Percentiles rank a stretch among this genome's conserved stretches.
Evolutionary conservation across 2,329 filamentous ascomycete species (phyloP).

Genomic region (Aspergillus fructus): DNA sequence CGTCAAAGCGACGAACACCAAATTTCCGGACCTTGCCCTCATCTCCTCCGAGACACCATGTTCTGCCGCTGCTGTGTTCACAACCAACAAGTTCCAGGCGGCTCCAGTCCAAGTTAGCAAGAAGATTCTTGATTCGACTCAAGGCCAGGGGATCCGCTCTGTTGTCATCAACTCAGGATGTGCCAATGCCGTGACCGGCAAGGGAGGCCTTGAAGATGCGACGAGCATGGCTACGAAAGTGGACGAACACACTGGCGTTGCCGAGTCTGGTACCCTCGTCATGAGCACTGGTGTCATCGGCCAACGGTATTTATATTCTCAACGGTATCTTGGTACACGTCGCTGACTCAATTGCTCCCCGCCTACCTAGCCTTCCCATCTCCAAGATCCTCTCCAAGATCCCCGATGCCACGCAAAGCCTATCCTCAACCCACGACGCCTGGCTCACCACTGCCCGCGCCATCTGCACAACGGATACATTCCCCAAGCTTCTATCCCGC

Average conservation of each 20-base stretch:
- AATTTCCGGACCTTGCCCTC: constrained; percentile 85
- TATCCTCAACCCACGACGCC: constrained; percentile 75
- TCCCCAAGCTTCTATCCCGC: constrained; percentile 88
- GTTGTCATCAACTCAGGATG: constrained; percentile 95
- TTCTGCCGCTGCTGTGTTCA: constrained; percentile 88
- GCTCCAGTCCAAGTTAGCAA: constrained; percentile 87
- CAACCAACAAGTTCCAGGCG: constrained; percentile 96
- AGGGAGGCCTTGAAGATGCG: constrained; percentile 85
- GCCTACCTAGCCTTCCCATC: constrained; percentile 69
- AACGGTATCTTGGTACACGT: background rate
- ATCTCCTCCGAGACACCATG: constrained; percentile 84
- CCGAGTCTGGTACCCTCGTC: constrained; percentile 70
- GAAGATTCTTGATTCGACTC: constrained; percentile 65
- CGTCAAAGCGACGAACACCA: constrained; percentile 89
- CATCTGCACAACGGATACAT: constrained; percentile 98
- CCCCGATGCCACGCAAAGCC: constrained; percentile 68
- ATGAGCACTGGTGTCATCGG: constrained; percentile 99
- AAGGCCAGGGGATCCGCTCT: constrained; percentile 70
- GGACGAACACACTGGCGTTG: constrained; percentile 62
- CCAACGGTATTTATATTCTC: constrained; percentile 61
- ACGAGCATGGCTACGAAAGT: constrained; percentile 76
- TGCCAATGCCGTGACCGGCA: constrained; percentile 94
- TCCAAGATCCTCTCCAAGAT: constrained; percentile 84
- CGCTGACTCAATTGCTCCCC: background rate
- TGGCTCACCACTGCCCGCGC: constrained; percentile 86